Base-by-base conservation (phyloP, 202 grass and related monocot genomes). In the Brachypodium distachyon region DNA sequence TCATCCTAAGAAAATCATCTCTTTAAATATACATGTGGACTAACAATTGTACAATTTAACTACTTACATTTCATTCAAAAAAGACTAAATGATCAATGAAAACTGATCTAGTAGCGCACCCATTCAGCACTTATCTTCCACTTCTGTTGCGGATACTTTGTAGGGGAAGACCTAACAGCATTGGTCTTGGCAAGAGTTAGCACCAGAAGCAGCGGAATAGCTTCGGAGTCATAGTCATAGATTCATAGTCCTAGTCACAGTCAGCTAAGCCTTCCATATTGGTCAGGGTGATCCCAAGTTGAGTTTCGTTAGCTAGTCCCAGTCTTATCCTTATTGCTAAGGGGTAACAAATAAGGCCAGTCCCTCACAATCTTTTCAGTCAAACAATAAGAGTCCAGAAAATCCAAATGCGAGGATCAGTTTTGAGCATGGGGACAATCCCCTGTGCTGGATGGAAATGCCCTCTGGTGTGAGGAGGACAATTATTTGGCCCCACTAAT, bases 1-100 rank as follows among this genome's bases (percentile, higher is more conserved):
- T 53, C 11, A 83, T 83, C 40, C 16, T 40, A 74, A 74, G 0
- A 79, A 61, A 70, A 53, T 52, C 18, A 73, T 27, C 31, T 75
- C 3, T 27, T 79, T 43, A 67, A 44, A 75, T 34, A 56, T 77
- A 72, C 26, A 59, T 29, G 43, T 42, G 12, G 14, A 33, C 18
- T 23, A 58, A 72, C 18, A 4, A 26, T 41, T 59, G 11, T 32
- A 28, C 3, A 44, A 47, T 26, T 72, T 22, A 61, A 51, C 38
- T 58, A 43, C 17, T 65, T 66, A 29, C 6, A 34, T 67, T 51
- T 39, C 13, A 56, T 32, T 73, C 40, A 7, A 14, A 23, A 61
- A 18, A 50, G 32, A 50, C 10, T 17, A 79, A 65, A 66, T 29
- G 39, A n/a, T 5, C 39, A 28, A 74, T 74, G 41, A 3, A 5